A percentile compares a stretch with the other conserved stretches of the same genome.
Evolutionary conservation across 2,329 filamentous ascomycete genomes (phyloP).

Genomic region (Xylariaceae sp.): DNA sequence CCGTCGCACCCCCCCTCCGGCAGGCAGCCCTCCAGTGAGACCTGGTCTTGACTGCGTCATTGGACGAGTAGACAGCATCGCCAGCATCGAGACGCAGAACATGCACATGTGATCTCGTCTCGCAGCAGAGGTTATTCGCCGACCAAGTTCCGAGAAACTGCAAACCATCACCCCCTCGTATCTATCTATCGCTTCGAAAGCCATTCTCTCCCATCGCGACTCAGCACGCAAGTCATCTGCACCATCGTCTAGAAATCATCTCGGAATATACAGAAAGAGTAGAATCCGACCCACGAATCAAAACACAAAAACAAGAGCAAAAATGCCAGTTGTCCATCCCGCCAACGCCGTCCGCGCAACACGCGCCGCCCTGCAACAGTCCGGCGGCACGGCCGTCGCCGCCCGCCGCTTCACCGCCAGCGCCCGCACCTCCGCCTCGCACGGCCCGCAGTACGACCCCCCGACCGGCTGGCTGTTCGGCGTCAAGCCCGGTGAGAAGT

Average conservation of each 20-base stretch:
- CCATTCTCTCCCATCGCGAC: too few species aligned
- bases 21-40: neutral
- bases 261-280: neutral
- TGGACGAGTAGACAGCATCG: neutral
- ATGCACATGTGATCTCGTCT: neutral
- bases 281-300: neutral
- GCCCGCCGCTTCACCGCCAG: slow-evolving; percentile 42
- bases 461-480: slow-evolving; percentile 91
- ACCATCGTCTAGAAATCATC: neutral
- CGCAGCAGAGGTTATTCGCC: neutral
- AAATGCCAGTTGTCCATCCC: slow-evolving; percentile 31
- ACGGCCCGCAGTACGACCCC: slow-evolving; percentile 80
- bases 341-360: slow-evolving; percentile 28
- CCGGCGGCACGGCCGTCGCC: slow-evolving; percentile 8
- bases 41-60: neutral
- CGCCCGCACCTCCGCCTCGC: slow-evolving; percentile 43
- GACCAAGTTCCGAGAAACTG: neutral
- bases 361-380: slow-evolving; percentile 26
- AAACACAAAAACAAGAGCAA: neutral
- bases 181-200: neutral
- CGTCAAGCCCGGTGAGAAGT: slow-evolving; percentile 90
- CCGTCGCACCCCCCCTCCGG: neutral
- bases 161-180: neutral
- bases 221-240: too few species aligned
- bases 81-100: neutral